Conservation (phyloP, 2,329 filamentous ascomycete species). For the Aspergillus neotritici region DNA sequence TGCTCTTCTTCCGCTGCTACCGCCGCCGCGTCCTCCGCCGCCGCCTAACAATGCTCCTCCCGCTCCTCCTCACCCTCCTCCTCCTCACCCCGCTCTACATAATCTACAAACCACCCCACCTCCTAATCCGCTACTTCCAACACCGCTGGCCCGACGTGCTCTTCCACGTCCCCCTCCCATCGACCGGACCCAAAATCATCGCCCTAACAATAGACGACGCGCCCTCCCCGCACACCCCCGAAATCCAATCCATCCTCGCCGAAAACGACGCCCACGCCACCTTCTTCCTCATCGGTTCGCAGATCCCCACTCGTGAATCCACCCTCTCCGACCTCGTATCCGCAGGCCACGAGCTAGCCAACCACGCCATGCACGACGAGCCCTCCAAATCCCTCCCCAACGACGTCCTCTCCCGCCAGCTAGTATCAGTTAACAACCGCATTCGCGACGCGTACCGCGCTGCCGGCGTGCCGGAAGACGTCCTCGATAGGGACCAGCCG, state of each 20-base stretch:
- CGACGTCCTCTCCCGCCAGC: slow-evolving; percentile 56
- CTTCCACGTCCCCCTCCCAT: slow-evolving; percentile 56
- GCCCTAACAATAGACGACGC: slow-evolving; percentile 85
- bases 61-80: slow-evolving; percentile 26
- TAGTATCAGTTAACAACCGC: slow-evolving; percentile 57
- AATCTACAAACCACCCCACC: slow-evolving; percentile 74
- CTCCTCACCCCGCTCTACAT: slow-evolving; percentile 52
- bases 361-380: slow-evolving; percentile 87
- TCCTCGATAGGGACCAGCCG: slow-evolving; percentile 27
- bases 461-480: slow-evolving; percentile 11
- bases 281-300: slow-evolving; percentile 81
- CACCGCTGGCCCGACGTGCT: slow-evolving; percentile 71
- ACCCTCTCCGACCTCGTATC: slow-evolving; percentile 55
- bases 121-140: slow-evolving; percentile 65
- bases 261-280: slow-evolving; percentile 67
- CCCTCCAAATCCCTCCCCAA: slow-evolving; percentile 59
- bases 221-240: slow-evolving; percentile 64
- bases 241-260: slow-evolving; percentile 64
- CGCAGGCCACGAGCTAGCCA: slow-evolving; percentile 67
- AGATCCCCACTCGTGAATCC: slow-evolving; percentile 56
- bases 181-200: slow-evolving; percentile 57
- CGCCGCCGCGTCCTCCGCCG: slow-evolving; percentile 15
- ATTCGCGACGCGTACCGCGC: slow-evolving; percentile 54
- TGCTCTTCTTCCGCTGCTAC: slow-evolving; percentile 13
- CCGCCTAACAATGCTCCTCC: slow-evolving; percentile 32